A percentile compares a stretch with the other conserved stretches of the same genome.
phyloP scores from a whole-genome alignment of 768 basidiomycete genomes.

The Crucibulum laeve region DNA sequence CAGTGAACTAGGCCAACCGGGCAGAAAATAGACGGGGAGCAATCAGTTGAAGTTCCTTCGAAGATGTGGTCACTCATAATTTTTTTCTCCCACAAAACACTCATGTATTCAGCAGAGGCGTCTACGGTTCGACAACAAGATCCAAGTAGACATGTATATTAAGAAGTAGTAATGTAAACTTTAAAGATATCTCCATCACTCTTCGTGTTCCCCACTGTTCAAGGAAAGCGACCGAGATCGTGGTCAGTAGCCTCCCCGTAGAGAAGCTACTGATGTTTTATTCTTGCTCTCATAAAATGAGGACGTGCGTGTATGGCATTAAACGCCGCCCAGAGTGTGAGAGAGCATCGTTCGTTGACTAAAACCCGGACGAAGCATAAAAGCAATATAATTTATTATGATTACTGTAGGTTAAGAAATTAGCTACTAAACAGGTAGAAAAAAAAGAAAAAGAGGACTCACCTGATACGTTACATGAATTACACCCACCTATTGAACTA shows the following conservation, averaged over 20 bases:
- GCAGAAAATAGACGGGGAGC: conserved; percentile 35
- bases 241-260: neutral
- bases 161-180: neutral
- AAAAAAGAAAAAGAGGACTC: neutral
- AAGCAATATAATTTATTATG: neutral
- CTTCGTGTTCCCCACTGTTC: neutral
- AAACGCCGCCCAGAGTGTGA: conserved; percentile 94
- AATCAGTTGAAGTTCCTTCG: too few species aligned
- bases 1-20: conserved; percentile 74
- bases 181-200: neutral
- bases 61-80: too few species aligned
- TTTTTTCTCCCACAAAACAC: too few species aligned
- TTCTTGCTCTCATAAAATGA: conserved; percentile 97
- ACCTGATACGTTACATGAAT: conserved; percentile 9
- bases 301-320: conserved; percentile 68
- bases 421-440: neutral
- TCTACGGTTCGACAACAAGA: too few species aligned
- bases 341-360: conserved; percentile 50
- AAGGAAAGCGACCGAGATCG: neutral
- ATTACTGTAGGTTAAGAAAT: neutral
- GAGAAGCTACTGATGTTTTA: neutral
- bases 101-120: too few species aligned
- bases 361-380: conserved; percentile 16
- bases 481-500: conserved; percentile 3
- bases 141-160: too few species aligned